These are phyloP conservation scores for Lactarius quietus DNA, from an alignment of 768 basidiomycete species.

Conservation along the genomic window DNA sequence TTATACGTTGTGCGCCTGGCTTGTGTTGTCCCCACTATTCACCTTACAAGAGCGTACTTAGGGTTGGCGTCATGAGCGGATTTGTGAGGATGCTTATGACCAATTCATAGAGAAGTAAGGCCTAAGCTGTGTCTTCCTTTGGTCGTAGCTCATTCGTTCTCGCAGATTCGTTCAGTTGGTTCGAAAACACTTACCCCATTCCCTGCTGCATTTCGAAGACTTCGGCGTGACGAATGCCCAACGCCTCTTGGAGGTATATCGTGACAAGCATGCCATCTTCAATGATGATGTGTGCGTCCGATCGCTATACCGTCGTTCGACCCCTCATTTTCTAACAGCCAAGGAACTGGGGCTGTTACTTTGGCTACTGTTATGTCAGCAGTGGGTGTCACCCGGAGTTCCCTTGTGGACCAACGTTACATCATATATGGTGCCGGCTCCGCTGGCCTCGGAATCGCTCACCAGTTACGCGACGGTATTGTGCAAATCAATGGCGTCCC, in stretches of 20 bases:
- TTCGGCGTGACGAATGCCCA: constrained; percentile 79
- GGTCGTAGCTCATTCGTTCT: neutral
- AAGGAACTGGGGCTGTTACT: constrained; percentile 75
- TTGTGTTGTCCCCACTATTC: neutral
- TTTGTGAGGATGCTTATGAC: constrained; percentile 73
- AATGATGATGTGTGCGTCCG: constrained; percentile 76
- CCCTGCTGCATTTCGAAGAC: constrained; percentile 81
- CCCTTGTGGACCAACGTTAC: constrained; percentile 70
- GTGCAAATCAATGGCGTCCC: constrained; percentile 48
- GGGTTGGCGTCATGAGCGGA: constrained; percentile 70
- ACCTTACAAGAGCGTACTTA: constrained; percentile 31
- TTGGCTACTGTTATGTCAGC: constrained; percentile 67
- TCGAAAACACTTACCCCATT: constrained; percentile 61
- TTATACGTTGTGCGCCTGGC: constrained; percentile 57
- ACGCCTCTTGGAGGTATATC: constrained; percentile 58
- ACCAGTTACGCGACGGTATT: constrained; percentile 75
- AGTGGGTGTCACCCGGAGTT: constrained; percentile 57
- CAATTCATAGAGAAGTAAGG: constrained; percentile 67
- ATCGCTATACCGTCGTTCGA: neutral
- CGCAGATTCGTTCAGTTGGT: constrained; percentile 72
- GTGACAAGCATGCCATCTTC: constrained; percentile 62
- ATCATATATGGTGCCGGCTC: constrained; percentile 79
- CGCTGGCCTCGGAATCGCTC: constrained; percentile 77
- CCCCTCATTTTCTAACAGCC: constrained; percentile 37
- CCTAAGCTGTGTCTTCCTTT: constrained; percentile 18